Evolutionary conservation across 495 filamentous ascomycete genomes (phyloP), one percentile per base, ranked within the genome.

Genomic region (Penicillium paxilli): DNA sequence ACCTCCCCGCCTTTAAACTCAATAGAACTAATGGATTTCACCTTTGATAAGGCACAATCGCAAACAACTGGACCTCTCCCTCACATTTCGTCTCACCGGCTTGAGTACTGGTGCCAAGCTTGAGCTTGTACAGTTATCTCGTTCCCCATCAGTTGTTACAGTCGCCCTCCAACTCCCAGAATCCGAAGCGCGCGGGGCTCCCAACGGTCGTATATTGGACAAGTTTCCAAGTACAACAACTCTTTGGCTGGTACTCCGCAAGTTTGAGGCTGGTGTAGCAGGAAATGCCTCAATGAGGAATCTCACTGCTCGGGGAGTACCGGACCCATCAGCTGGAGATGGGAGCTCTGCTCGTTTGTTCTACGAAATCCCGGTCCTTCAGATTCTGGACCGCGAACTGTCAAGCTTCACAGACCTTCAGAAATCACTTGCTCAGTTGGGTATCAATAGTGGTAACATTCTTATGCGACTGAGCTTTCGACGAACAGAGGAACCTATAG

Each of bases 51-150:
- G 89, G 60, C 78, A 92, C 60, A 92, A 89, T 65, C 86, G 89
- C 60, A 95, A 92, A 64, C 77, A 83, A 24, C 70, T 98, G 11
- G 91, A 97, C 64, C 79, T 98, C 8, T 92, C 91, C 11, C 81
- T 87, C 16, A 85, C 87, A 28, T 88, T 90, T 68, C 87, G 93
- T n/a, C 87, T 93, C 26, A 89, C 92, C 1, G 92, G 92, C 49
- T 84, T 98, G 10, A 77, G 78, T 5, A 82, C 90, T 14, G 94
- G 94, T 24, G 92, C 94, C 22, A 96, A 95, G 59, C 81, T 98
- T 19, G 92, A 98, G 59, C 87, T 98, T 42, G 86, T 96, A n/a
- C 83, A 87, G 54, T 80, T 84, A 48, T 93, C 91, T 24, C 87
- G 84, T 44, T 91, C 90, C 0, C 87, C 92, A 2, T 85, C 90